phyloP scores from a whole-genome alignment of 2,329 filamentous ascomycete genomes.

The Aspergillus arachidicola region DNA sequence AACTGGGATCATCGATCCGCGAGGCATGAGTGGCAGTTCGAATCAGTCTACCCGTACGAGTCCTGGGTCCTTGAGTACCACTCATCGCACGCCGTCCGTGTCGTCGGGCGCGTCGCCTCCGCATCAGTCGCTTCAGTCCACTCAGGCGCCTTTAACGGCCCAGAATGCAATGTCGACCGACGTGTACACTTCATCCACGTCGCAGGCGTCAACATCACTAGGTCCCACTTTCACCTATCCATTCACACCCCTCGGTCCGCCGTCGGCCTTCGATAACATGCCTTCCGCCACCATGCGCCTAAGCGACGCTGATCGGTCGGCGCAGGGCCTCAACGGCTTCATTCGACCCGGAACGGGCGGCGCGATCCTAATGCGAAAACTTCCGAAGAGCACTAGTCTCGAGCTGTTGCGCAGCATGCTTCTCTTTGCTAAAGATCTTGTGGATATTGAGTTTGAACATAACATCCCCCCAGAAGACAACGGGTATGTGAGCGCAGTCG shows the following conservation, averaged over 20 bases:
- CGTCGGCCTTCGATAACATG: slow-evolving; percentile 38
- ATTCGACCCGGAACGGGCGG: slow-evolving; percentile 34
- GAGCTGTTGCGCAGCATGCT: slow-evolving; percentile 65
- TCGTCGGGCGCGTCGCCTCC: slow-evolving; percentile 44
- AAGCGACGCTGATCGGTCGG: slow-evolving; percentile 37
- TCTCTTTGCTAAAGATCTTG: slow-evolving; percentile 65
- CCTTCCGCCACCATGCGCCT: slow-evolving; percentile 37
- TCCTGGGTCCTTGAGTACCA: slow-evolving; percentile 43
- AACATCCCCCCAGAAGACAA: slow-evolving; percentile 59
- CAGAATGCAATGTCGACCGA: slow-evolving; percentile 49
- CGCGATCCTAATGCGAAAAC: slow-evolving; percentile 60
- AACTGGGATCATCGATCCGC: slow-evolving; percentile 18
- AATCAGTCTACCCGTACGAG: slow-evolving; percentile 46
- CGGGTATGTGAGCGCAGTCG: slow-evolving; percentile 60
- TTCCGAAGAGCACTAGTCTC: slow-evolving; percentile 60
- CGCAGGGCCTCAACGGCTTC: slow-evolving; percentile 40
- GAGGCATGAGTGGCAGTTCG: slow-evolving; percentile 47
- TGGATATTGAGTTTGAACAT: slow-evolving; percentile 60
- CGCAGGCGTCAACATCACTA: slow-evolving; percentile 40
- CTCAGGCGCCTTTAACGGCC: slow-evolving; percentile 39
- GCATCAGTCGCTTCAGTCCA: slow-evolving; percentile 35
- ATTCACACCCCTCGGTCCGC: slow-evolving; percentile 42
- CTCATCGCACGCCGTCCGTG: slow-evolving; percentile 42
- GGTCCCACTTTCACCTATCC: slow-evolving; percentile 39
- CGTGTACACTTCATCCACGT: slow-evolving; percentile 43